Base-by-base conservation (phyloP, 495 filamentous ascomycete genomes). In the Amphirosellinia nigrospora region DNA sequence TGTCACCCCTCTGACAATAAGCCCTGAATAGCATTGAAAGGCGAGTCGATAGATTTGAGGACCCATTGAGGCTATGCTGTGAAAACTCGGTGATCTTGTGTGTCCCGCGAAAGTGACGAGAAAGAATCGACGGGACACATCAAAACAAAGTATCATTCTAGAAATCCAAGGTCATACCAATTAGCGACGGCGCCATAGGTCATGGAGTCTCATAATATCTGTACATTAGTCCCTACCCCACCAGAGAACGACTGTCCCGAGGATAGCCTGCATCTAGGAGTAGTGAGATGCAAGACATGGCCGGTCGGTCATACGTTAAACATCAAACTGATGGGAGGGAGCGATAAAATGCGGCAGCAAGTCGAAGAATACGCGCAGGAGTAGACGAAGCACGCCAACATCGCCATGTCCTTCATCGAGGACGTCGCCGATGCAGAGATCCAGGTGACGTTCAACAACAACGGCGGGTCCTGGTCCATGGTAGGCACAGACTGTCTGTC, bases 321-420 rank as follows among this genome's bases (percentile, higher is more conserved):
- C 8, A n/a, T 56, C 21, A 52, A 56, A 26, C 21, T 66, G 0
- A 66, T 56, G 16, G 48, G 64, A 26, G 64, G 48, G 11, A 55
- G 48, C 36, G 34, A 53, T 28, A 43, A 11, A 34, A 66, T 66
- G 8, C 60, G 60, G 1, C 26, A 38, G n/a, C 69, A 72, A 28
- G 72, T 76, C 34, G 46, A 66, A 5, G 66, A 70, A 38, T 72
- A 53, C 38, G 74, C 72, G 16, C 70, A 38, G 34, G 43, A 64
- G 10, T 76, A 66, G 72, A 67, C 69, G 15, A 55, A 60, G 19
- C 56, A 70, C 61, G 74, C 72, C 21, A 74, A 76, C 55, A 62
- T 74, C 16, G 70, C 26, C 16, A 72, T 75, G 61, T 67, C 69
- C 9, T 76, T 76, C 72, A 50, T 68, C 10, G 52, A 26, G 2